These are phyloP conservation scores for Zelopaecilomyces penicillatus DNA, from an alignment of 2,329 filamentous ascomycete species.

Conservation along the genomic window DNA sequence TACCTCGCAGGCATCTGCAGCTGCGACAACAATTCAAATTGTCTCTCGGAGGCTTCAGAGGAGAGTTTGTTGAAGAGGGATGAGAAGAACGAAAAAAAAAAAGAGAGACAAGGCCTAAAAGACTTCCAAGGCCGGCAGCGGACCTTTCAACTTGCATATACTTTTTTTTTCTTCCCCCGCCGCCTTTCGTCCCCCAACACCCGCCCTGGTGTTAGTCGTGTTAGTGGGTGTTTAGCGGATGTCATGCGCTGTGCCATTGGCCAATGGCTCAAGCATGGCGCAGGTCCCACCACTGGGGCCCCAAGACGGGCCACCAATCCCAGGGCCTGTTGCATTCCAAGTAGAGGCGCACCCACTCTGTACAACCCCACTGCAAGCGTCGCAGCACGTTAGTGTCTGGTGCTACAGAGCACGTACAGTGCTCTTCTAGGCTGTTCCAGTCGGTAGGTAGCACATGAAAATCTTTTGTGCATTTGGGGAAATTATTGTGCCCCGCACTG, in stretches of 20 bases:
- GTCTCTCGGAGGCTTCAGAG: constrained; percentile 1
- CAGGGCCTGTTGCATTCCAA: not conserved
- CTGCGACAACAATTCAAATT: constrained; percentile 1
- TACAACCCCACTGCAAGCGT: too few species aligned
- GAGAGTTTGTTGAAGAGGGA: not conserved
- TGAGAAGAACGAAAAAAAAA: constrained; percentile 7
- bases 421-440: too few species aligned
- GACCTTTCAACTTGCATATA: constrained; percentile 3
- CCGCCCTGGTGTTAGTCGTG: too few species aligned
- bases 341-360: too few species aligned
- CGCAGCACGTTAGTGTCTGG: too few species aligned
- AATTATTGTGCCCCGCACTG: too few species aligned
- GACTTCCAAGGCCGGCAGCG: constrained; percentile 5
- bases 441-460: too few species aligned
- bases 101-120: constrained; percentile 3
- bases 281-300: constrained; percentile 6
- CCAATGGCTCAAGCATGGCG: constrained; percentile 5
- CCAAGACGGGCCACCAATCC: constrained; percentile 3
- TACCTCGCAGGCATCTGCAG: constrained; percentile 28
- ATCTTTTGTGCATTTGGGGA: too few species aligned
- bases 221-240: not conserved
- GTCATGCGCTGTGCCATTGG: constrained; percentile 7
- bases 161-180: constrained; percentile 9
- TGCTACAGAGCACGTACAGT: too few species aligned
- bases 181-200: not conserved